Percentiles rank a stretch among this genome's conserved stretches.
Evolutionary conservation across 1,284 basidiomycete species (phyloP).

Genomic region (Abortiporus biennis): DNA sequence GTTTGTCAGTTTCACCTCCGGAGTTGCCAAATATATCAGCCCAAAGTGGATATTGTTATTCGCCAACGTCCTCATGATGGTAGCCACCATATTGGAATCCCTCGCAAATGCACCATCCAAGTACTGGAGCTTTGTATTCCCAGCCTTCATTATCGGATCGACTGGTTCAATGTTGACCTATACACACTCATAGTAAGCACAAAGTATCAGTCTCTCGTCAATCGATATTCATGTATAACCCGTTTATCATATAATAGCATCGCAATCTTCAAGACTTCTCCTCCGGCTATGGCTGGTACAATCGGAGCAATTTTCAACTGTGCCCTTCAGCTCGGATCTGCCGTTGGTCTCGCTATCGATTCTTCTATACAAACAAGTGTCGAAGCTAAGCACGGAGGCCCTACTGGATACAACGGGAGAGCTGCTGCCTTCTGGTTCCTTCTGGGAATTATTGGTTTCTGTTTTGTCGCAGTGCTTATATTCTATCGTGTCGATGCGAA

Average conservation of each 20-base stretch:
- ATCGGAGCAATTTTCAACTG: slow-evolving; percentile 27
- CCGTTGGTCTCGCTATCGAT: slow-evolving; percentile 20
- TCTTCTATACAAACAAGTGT: slow-evolving; percentile 22
- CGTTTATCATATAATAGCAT: slow-evolving; percentile 15
- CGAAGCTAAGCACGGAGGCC: slow-evolving; percentile 9
- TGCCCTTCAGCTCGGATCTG: slow-evolving; percentile 25
- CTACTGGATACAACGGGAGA: background rate
- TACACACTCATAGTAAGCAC: no score
- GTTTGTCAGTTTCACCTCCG: slow-evolving; percentile 25
- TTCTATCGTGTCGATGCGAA: slow-evolving; percentile 1
- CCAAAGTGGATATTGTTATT: slow-evolving; percentile 32
- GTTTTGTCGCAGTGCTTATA: background rate
- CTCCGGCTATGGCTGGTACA: slow-evolving; percentile 21
- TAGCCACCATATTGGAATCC: slow-evolving; percentile 30
- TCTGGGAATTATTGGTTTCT: background rate
- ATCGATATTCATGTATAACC: slow-evolving; percentile 2
- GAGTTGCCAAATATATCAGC: slow-evolving; percentile 23
- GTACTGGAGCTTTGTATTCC: slow-evolving; percentile 36
- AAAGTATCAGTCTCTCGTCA: slow-evolving; percentile 15
- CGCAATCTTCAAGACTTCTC: slow-evolving; percentile 23
- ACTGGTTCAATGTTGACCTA: slow-evolving; percentile 23
- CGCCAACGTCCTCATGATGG: slow-evolving; percentile 26
- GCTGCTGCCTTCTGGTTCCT: slow-evolving; percentile 4
- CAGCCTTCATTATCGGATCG: slow-evolving; percentile 35
- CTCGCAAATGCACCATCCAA: slow-evolving; percentile 25